These are phyloP conservation scores for Malus sylvestris DNA, from an alignment of 306 rosid species.

Conservation along the genomic window DNA sequence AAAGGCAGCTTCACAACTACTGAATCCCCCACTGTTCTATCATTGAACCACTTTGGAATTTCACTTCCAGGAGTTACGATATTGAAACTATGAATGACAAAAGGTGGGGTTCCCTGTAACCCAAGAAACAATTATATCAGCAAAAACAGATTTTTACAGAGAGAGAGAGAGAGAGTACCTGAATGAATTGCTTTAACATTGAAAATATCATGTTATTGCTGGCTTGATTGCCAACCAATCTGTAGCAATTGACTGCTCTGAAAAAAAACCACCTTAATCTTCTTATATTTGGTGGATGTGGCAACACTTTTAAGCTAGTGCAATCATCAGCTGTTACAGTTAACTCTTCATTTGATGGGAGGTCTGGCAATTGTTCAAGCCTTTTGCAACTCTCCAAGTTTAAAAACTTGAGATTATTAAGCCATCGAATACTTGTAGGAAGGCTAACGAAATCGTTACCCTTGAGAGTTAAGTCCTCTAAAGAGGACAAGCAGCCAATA, in stretches of 20 bases:
- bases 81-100: background rate
- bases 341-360: background rate
- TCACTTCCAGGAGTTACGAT: background rate
- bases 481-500: background rate
- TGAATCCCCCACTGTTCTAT: background rate
- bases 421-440: constrained; percentile 5
- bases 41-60: constrained; percentile 1
- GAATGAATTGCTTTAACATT: background rate
- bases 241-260: background rate
- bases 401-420: background rate
- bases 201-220: background rate
- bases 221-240: background rate
- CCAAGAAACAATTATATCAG: no score
- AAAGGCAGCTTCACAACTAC: background rate
- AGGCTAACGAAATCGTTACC: constrained; percentile 5
- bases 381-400: background rate
- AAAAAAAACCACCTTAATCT: rapidly evolving
- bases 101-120: background rate
- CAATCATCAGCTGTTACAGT: background rate
- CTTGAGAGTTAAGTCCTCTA: background rate
- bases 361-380: constrained; percentile 4
- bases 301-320: background rate
- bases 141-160: no score
- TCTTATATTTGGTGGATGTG: background rate
- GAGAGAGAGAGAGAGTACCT: background rate